A percentile compares a stretch with the other conserved stretches of the same genome.
These are phyloP conservation scores for Aegilops sharonensis DNA, from an alignment of 176 grass and related monocot species.

Conservation along the genomic window DNA sequence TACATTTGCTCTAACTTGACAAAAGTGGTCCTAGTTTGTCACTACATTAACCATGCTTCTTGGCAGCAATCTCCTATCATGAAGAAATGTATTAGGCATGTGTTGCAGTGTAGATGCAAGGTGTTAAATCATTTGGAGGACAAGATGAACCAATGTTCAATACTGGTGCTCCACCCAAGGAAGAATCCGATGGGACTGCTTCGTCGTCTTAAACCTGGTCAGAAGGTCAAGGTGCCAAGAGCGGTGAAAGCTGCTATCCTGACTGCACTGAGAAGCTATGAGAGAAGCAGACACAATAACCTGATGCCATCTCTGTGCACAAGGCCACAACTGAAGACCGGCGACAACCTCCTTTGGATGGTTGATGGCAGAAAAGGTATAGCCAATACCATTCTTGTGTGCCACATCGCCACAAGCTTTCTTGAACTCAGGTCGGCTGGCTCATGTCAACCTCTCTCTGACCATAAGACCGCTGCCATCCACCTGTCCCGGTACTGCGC, in stretches of 20 bases:
- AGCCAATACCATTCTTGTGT: background rate
- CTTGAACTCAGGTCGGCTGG: background rate
- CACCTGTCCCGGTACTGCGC: background rate
- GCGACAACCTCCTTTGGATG: background rate
- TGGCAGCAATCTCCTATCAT: background rate
- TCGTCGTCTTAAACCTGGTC: background rate
- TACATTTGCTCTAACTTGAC: background rate
- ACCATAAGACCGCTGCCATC: background rate
- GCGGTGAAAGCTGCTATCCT: background rate
- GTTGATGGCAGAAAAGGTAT: background rate
- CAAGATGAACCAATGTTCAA: background rate
- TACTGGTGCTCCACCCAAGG: background rate
- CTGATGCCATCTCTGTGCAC: background rate
- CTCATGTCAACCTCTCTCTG: background rate
- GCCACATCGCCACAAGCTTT: constrained; percentile 32
- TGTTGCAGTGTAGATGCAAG: background rate
- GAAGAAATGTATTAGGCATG: background rate
- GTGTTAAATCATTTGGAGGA: background rate
- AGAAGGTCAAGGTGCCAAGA: background rate
- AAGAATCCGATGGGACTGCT: background rate
- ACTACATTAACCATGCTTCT: background rate
- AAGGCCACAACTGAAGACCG: background rate
- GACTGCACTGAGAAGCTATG: background rate
- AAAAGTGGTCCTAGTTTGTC: background rate
- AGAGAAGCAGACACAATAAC: background rate